phyloP scores from a whole-genome alignment of 139 green algal species.

The Tetraselmis striata region DNA sequence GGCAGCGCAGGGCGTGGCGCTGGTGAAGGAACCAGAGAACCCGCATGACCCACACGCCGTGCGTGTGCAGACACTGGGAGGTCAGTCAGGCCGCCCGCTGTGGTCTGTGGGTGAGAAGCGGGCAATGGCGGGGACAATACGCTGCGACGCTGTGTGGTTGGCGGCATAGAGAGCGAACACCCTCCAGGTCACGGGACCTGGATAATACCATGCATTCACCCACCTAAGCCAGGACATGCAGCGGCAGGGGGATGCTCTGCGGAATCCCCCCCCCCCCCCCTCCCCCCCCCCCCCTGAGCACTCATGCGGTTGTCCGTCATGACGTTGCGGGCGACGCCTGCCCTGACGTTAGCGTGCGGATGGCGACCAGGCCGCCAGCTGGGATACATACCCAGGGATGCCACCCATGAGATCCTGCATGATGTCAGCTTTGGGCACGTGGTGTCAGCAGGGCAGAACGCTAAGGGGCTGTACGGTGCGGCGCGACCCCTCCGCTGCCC shows the following conservation, averaged over 20 bases:
- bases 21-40: conserved; percentile 38
- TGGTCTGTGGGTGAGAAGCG: no score
- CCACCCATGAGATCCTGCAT: conserved; percentile 23
- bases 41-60: conserved; percentile 41
- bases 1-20: conserved; percentile 23
- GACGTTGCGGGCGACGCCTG: not conserved
- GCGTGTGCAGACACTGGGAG: conserved; percentile 26
- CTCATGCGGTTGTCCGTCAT: no score
- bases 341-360: not conserved
- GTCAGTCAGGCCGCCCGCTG: not conserved
- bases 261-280: not conserved
- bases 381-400: conserved; percentile 39
- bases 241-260: not conserved
- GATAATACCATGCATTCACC: not conserved
- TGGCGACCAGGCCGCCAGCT: not conserved
- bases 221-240: not conserved
- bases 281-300: not conserved
- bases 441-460: conserved; percentile 3
- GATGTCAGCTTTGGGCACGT: conserved; percentile 26
- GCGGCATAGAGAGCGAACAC: not conserved
- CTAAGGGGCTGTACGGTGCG: conserved; percentile 5
- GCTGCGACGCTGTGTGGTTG: not conserved
- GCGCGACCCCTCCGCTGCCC: not conserved
- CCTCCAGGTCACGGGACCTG: no score
- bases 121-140: no score